Percentiles rank a stretch among this genome's conserved stretches.
These are phyloP conservation scores for Excoecaria cochinchinensis DNA, from an alignment of 345 rosid species.

Conservation along the genomic window DNA sequence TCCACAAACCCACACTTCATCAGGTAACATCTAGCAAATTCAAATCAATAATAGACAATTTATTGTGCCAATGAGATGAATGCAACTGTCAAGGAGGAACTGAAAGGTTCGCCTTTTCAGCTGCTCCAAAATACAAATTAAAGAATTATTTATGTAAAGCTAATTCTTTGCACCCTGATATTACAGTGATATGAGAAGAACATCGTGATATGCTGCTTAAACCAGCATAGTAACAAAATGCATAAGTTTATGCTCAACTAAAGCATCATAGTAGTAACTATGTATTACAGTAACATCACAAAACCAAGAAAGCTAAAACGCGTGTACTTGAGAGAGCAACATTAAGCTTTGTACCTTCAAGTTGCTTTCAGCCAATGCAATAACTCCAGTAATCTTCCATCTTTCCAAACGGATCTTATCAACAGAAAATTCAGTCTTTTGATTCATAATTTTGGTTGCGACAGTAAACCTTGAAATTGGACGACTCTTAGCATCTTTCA, in stretches of 20 bases:
- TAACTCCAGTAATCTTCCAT: constrained; percentile 78
- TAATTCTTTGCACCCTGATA: neutral
- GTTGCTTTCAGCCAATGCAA: constrained; percentile 62
- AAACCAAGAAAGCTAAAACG: neutral
- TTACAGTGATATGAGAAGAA: neutral
- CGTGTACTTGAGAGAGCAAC: neutral
- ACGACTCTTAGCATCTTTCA: constrained; percentile 57
- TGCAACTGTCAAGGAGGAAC: neutral
- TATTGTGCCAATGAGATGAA: neutral
- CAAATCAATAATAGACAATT: constrained; percentile 16
- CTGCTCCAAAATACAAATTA: neutral
- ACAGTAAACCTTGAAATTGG: constrained; percentile 44
- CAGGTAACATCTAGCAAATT: constrained; percentile 61
- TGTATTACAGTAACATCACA: neutral
- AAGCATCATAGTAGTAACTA: neutral
- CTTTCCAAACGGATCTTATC: constrained; percentile 53
- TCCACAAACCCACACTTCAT: constrained; percentile 73
- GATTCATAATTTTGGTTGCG: constrained; percentile 20
- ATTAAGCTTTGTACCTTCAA: constrained; percentile 53
- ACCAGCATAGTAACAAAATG: neutral
- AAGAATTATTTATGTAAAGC: neutral
- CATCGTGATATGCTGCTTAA: neutral
- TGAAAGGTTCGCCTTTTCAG: constrained; percentile 1
- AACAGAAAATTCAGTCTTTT: constrained; percentile 29
- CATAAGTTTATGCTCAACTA: neutral